These are phyloP conservation scores for Allium fistulosum DNA, from an alignment of 106 monocot genomes.

Conservation along the genomic window DNA sequence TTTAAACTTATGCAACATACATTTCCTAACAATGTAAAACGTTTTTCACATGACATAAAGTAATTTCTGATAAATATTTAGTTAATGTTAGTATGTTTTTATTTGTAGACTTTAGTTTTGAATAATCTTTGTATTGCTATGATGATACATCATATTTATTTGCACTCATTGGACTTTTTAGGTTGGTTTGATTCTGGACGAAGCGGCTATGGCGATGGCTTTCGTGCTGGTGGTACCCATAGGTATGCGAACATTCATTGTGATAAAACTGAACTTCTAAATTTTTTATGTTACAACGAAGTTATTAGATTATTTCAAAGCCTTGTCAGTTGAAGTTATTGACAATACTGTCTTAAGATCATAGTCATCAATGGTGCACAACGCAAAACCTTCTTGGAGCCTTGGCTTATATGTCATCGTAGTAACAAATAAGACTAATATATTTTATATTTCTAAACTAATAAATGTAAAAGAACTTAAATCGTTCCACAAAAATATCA, in stretches of 20 bases:
- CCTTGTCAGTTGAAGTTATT: too few relatives aligned
- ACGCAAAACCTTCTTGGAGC: too few relatives aligned
- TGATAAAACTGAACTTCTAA: not conserved
- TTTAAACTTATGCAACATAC: not conserved
- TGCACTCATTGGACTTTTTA: constrained; percentile 7
- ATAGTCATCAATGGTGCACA: too few relatives aligned
- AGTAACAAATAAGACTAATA: too few relatives aligned
- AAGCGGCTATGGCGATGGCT: constrained; percentile 29
- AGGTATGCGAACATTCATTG: constrained; percentile 1
- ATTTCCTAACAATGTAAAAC: not conserved
- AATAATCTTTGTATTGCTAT: not conserved
- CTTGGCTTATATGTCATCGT: too few relatives aligned
- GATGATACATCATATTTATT: not conserved
- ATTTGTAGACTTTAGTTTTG: too few relatives aligned
- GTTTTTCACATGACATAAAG: not conserved
- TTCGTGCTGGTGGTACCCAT: not conserved
- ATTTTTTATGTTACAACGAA: not conserved
- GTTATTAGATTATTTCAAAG: too few relatives aligned
- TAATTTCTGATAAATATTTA: not conserved
- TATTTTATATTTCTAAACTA: too few relatives aligned
- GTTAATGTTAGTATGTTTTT: not conserved
- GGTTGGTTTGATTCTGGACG: constrained; percentile 61
- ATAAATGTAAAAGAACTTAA: too few relatives aligned
- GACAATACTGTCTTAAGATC: too few relatives aligned
- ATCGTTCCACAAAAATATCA: too few relatives aligned